Conservation (phyloP, 768 basidiomycete genomes). For the Epithele typhae region DNA sequence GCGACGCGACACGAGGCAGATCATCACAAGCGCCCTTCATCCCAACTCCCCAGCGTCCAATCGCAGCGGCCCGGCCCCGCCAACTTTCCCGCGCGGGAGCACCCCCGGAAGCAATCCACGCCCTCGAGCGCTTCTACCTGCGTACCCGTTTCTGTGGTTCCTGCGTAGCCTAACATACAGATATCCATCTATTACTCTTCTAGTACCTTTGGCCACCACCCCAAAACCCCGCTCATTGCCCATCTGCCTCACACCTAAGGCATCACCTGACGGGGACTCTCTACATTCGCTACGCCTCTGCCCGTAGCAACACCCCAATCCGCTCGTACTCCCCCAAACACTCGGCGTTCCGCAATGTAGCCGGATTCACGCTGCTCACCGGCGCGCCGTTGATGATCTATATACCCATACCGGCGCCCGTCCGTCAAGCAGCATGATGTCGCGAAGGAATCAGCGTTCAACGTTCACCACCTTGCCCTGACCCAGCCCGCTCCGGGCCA, state of each 20-base stretch:
- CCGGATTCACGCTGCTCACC: slow-evolving; percentile 61
- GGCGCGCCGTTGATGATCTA: slow-evolving; percentile 79
- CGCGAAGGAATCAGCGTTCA: no score
- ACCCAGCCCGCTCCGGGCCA: no score
- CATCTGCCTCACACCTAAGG: no score
- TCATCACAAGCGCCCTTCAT: slow-evolving; percentile 1
- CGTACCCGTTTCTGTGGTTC: slow-evolving; percentile 5
- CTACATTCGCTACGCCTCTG: slow-evolving; percentile 36
- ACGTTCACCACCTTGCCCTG: no score
- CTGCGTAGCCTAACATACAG: no score
- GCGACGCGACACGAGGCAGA: slow-evolving; percentile 13
- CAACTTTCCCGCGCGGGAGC: slow-evolving; percentile 1
- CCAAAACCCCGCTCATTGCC: no score
- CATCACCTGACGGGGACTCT: no score
- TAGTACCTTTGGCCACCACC: no score
- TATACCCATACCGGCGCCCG: no score
- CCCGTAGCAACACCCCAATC: slow-evolving; percentile 47
- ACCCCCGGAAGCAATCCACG: slow-evolving; percentile 3
- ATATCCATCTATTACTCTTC: no score
- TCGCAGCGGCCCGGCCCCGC: slow-evolving; percentile 10
- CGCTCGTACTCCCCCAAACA: slow-evolving; percentile 59
- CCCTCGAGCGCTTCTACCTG: no score
- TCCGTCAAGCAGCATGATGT: slow-evolving; percentile 6
- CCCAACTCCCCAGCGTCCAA: slow-evolving; percentile 1
- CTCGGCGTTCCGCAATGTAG: slow-evolving; percentile 71